phyloP scores from a whole-genome alignment of 306 rosid genomes.

The Prinsepia uniflora region DNA sequence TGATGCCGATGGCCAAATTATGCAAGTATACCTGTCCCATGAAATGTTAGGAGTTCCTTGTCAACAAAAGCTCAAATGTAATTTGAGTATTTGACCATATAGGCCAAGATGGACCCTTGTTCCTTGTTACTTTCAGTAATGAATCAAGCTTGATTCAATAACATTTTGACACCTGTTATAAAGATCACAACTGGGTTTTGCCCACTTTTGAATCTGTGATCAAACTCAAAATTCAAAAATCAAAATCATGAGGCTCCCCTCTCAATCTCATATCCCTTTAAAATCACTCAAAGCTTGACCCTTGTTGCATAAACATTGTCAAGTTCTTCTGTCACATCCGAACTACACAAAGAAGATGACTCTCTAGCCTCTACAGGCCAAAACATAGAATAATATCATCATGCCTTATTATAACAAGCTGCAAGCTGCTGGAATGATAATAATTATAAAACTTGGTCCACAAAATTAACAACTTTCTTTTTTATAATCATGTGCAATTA shows the following conservation, averaged over 20 bases:
- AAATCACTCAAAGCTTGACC: conserved; percentile 38
- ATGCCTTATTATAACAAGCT: not conserved
- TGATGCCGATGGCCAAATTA: not conserved
- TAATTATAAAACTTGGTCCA: not conserved
- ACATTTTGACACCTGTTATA: not conserved
- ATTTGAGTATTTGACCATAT: not conserved
- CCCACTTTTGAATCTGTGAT: conserved; percentile 4
- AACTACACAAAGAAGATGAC: conserved; percentile 9
- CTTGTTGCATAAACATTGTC: conserved; percentile 38
- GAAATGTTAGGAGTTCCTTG: not conserved
- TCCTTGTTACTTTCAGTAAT: not conserved
- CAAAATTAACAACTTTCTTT: conserved; percentile 9
- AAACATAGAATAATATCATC: conserved; percentile 6
- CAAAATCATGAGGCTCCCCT: conserved; percentile 17
- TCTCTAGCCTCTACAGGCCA: conserved; percentile 1
- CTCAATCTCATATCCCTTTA: conserved; percentile 23
- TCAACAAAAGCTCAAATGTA: not conserved
- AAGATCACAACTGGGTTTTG: not conserved
- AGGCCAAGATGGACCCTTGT: not conserved
- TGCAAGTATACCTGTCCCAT: not conserved
- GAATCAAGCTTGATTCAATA: not conserved
- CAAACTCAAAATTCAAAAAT: conserved; percentile 16
- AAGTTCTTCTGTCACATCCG: conserved; percentile 24
- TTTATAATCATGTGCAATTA: conserved; percentile 16
- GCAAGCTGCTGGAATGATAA: conserved; percentile 3